Base-by-base conservation (phyloP, 148 eudicot genomes). In the Hydrangea macrophylla region DNA sequence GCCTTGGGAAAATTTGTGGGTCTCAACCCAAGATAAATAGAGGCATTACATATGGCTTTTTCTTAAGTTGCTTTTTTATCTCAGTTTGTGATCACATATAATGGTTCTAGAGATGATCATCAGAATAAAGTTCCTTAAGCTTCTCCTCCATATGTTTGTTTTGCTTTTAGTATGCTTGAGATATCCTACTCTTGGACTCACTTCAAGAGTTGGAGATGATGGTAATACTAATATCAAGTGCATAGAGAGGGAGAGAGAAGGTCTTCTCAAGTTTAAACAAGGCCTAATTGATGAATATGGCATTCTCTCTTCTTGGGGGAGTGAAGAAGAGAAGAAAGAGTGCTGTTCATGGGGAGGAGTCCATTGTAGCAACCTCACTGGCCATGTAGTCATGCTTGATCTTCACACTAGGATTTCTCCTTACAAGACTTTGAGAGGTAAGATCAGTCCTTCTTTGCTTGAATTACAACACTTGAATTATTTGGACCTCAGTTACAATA, bases 181-280 rank as follows among this genome's bases (percentile, higher is more conserved):
- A n/a, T n/a, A n/a, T n/a, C n/a, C n/a, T n/a, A n/a, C n/a, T 48
- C 53, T 48, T 48, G 53, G 53, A 48, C n/a, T 5, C 11, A 44
- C 39, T 45, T 27, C 55, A 15, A 36, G 37, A 27, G 69, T 3
- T 33, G 35, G 7, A 5, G n/a, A n/a, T n/a, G 7, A 20, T 18
- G 53, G 3, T 13, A 42, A 42, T 5, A 18, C 0, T 24, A 15
- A 64, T 2, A 58, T n/a, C n/a, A n/a, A 15, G 24, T 78, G 81
- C 67, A 48, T 60, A 1, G 60, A 42, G 3, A 64, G 22, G 15
- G 73, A 78, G 63, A 55, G 74, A 30, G 32, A 57, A 36, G 70
- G 74, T 48, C 74, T 78, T 3, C 70, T 78, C 18, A 26, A 57
- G 45, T 53, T 77, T 64, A 69, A 64, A 54, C 5, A 26, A 12